Evolutionary conservation across 371 early-diverging fungal species (phyloP).

Genomic region (Mucor velutinosus): DNA sequence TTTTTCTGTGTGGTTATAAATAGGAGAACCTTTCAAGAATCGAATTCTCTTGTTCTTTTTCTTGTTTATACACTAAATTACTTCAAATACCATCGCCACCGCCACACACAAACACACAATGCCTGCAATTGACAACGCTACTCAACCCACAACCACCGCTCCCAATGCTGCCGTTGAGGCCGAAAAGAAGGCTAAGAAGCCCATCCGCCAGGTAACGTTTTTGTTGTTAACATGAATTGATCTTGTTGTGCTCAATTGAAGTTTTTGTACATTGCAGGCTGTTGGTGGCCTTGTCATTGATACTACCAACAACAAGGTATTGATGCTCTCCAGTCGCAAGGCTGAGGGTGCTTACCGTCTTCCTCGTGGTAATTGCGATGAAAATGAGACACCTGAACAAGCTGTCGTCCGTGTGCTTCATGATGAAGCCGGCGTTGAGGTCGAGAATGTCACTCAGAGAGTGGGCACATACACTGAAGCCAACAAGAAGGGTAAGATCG

Average conservation of each 20-base stretch:
- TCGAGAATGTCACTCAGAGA: slow-evolving; percentile 14
- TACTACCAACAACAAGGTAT: slow-evolving; percentile 22
- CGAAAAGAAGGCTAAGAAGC: slow-evolving; percentile 26
- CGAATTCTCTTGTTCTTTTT: slow-evolving; percentile 2
- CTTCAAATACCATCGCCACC: background rate
- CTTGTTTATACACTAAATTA: background rate
- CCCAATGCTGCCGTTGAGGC: slow-evolving; percentile 1
- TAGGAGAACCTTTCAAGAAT: background rate
- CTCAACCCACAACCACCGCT: background rate
- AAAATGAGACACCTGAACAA: slow-evolving; percentile 28
- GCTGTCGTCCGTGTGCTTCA: slow-evolving; percentile 42
- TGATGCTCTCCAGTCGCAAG: slow-evolving; percentile 47
- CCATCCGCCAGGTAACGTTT: slow-evolving; percentile 24
- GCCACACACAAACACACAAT: slow-evolving; percentile 6
- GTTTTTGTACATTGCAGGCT: slow-evolving; percentile 18
- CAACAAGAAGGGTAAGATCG: slow-evolving; percentile 50
- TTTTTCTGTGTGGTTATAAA: slow-evolving; percentile 7
- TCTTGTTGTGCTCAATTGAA: background rate
- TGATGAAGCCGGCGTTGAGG: slow-evolving; percentile 38
- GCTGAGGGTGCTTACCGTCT: slow-evolving; percentile 38
- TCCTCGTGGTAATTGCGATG: slow-evolving; percentile 40
- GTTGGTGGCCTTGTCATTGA: slow-evolving; percentile 45
- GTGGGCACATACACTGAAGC: slow-evolving; percentile 49
- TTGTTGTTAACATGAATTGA: background rate
- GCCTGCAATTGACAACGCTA: background rate